Evolutionary conservation across 2,329 filamentous ascomycete genomes (phyloP).

Genomic region (Xylariales sp.): DNA sequence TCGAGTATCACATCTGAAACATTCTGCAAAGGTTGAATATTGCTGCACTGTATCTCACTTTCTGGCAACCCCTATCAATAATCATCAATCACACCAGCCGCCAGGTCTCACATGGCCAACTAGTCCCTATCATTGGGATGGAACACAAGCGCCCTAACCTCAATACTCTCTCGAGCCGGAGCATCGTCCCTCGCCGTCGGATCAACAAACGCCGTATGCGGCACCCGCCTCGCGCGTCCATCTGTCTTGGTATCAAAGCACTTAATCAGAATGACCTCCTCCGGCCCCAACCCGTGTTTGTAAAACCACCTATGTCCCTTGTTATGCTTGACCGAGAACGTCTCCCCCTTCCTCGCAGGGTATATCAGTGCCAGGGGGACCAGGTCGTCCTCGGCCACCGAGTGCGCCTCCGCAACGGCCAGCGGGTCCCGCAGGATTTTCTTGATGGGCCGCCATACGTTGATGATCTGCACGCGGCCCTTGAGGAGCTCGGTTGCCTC

Average conservation of each 20-base stretch:
- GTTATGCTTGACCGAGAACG: constrained; percentile 35
- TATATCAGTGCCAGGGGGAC: constrained; percentile 42
- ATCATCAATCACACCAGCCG: too few relatives aligned
- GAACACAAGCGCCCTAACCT: constrained; percentile 48
- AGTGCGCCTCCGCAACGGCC: constrained; percentile 42
- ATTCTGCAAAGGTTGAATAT: too few relatives aligned
- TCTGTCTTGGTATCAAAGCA: constrained; percentile 53
- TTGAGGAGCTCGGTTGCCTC: constrained; percentile 33
- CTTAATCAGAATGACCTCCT: constrained; percentile 53
- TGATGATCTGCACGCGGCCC: constrained; percentile 46
- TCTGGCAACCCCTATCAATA: too few relatives aligned
- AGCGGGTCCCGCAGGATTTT: constrained; percentile 48
- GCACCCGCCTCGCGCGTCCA: constrained; percentile 43
- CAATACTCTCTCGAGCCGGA: constrained; percentile 53
- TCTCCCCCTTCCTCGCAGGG: constrained; percentile 42
- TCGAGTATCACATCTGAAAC: too few relatives aligned
- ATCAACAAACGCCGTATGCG: constrained; percentile 49
- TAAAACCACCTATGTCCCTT: constrained; percentile 44
- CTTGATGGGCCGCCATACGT: constrained; percentile 44
- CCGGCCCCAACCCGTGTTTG: constrained; percentile 41
- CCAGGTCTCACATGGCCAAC: too few relatives aligned
- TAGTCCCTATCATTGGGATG: constrained; percentile 29
- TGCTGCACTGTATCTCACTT: too few relatives aligned
- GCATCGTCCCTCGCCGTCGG: constrained; percentile 30
- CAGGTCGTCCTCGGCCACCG: constrained; percentile 43